These are phyloP conservation scores for Thalassiosira hispida DNA, from an alignment of 352 stramenopile species.

Conservation along the genomic window DNA sequence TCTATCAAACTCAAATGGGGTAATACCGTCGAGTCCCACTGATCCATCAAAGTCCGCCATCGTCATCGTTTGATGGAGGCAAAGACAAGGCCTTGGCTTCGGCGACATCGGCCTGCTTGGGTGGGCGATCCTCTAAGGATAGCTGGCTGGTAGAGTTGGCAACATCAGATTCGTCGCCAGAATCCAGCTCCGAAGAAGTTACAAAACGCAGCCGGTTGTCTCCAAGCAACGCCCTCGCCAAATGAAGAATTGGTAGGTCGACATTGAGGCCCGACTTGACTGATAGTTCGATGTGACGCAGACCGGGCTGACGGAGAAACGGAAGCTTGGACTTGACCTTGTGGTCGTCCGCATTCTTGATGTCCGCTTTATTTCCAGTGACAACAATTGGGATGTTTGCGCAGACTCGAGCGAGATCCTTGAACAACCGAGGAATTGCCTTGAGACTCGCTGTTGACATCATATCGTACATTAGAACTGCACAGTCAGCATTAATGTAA, in stretches of 20 bases:
- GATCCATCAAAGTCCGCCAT: neutral
- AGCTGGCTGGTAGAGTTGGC: neutral
- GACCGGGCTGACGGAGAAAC: neutral
- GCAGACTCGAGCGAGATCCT: conserved; percentile 2
- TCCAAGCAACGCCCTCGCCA: conserved; percentile 2
- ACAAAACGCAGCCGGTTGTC: conserved; percentile 1
- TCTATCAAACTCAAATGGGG: no score
- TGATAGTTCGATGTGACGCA: conserved; percentile 11
- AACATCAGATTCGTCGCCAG: conserved; percentile 5
- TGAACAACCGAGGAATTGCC: neutral
- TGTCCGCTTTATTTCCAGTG: conserved; percentile 23
- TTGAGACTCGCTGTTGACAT: neutral
- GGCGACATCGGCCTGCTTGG: neutral
- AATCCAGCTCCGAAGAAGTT: neutral
- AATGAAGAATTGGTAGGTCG: neutral
- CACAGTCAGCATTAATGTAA: neutral
- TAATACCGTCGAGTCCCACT: no score
- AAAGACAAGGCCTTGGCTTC: neutral
- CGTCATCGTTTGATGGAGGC: conserved; percentile 1
- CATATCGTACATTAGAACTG: conserved; percentile 26
- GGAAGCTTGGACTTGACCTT: conserved; percentile 4
- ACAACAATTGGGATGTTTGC: conserved; percentile 1
- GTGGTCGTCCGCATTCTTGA: neutral
- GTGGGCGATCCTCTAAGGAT: neutral
- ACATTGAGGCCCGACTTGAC: conserved; percentile 1